Base-by-base conservation (phyloP, 805 yeast species). In the Kluyveromyces wickerhamii region DNA sequence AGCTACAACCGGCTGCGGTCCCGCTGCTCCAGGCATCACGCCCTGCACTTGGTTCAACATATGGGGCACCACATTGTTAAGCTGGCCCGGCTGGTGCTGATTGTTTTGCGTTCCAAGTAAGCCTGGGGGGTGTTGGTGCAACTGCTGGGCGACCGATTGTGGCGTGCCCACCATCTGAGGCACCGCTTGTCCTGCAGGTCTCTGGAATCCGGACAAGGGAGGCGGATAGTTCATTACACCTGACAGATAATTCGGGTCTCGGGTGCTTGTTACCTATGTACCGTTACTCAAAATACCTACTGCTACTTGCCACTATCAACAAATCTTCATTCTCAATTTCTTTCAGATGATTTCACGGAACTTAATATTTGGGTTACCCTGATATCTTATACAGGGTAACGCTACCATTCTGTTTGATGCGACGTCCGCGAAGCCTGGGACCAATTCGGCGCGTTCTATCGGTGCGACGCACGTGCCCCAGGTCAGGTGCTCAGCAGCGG, bases 91-190 rank as follows among this genome's bases (percentile, higher is more conserved):
- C 26, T 30, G 33, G 3, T 21, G 15, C 19, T 28, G 33, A 19
- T 21, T 30, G 6, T 19, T 16, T 19, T 30, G 33, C n/a, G n/a
- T 30, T 21, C 26, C 33, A 16, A 30, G 5, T n/a, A 30, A 22
- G 13, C 33, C 33, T 20, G 33, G 33, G 16, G 33, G 33, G 22
- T 30, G 33, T 19, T 30, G 33, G 19, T 30, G 33, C 21, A 30
- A 19, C 26, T 21, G 25, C 25, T 30, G 33, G 14, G 16, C 16
- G 7, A 30, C 33, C 2, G 26, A 16, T 17, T 30, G 33, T 19
- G 33, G 33, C 11, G 33, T 30, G 8, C 26, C 33, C 23, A 30
- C 33, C 33, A 30, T 30, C 33, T 20, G 33, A 21, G 33, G 33
- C 23, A 30, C 33, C 33, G 33, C 26, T 30, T 30, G 33, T 19